Percentiles rank a stretch among this genome's conserved stretches.
Conservation (phyloP, 2,329 filamentous ascomycete genomes). For the Aspergillus fructus region DNA sequence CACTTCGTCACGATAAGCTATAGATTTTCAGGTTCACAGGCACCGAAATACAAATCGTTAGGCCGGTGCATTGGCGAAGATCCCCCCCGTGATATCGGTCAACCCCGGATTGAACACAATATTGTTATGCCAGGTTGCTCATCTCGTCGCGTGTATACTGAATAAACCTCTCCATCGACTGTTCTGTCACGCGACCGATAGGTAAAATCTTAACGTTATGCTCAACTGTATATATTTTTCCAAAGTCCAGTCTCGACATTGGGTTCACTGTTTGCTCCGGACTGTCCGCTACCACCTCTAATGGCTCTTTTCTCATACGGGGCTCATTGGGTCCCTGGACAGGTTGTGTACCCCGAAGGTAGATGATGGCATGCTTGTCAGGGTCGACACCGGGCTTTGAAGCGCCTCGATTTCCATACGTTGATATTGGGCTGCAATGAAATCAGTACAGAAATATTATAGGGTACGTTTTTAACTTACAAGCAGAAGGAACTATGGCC, state of each 20-base stretch:
- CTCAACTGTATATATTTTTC: slow-evolving; percentile 42
- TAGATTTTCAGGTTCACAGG: too few relatives aligned
- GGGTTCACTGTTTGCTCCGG: too few relatives aligned
- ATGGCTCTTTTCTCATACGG: slow-evolving; percentile 35
- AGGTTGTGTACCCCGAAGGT: slow-evolving; percentile 26
- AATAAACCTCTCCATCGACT: slow-evolving; percentile 25
- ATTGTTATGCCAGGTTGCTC: background rate
- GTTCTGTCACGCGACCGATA: slow-evolving; percentile 33
- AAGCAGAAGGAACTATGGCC: slow-evolving; percentile 32
- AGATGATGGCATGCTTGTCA: slow-evolving; percentile 40
- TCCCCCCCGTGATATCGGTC: too few relatives aligned
- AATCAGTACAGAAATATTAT: background rate
- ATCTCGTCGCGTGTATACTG: slow-evolving; percentile 17
- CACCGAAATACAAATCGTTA: too few relatives aligned
- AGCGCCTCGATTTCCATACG: slow-evolving; percentile 38
- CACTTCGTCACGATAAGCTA: too few relatives aligned
- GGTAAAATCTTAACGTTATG: slow-evolving; percentile 44
- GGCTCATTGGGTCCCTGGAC: slow-evolving; percentile 22
- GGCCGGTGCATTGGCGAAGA: too few relatives aligned
- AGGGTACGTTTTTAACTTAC: slow-evolving; percentile 16
- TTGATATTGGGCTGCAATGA: slow-evolving; percentile 37
- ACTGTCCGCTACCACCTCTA: slow-evolving; percentile 30
- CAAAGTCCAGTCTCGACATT: slow-evolving; percentile 42
- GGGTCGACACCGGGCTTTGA: slow-evolving; percentile 36
- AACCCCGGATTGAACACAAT: background rate